Percentiles rank a stretch among this genome's conserved stretches.
Evolutionary conservation across 2,329 filamentous ascomycete genomes (phyloP).

Genomic region (Cladosporium sp.): DNA sequence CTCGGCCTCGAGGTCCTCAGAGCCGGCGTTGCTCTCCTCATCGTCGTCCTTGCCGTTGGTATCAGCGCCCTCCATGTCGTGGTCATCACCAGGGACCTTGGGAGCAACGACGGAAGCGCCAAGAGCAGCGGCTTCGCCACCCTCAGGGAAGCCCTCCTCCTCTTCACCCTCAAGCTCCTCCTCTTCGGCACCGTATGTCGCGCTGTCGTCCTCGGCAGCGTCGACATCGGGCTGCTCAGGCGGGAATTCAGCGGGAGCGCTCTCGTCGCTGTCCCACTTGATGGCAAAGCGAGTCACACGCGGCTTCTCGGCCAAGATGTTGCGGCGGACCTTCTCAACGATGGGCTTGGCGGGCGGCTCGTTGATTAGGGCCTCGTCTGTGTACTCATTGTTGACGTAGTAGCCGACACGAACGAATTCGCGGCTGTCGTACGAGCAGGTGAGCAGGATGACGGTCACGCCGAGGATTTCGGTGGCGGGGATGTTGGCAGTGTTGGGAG

Average conservation of each 20-base stretch:
- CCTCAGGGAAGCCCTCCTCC: constrained; percentile 52
- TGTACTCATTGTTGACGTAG: constrained; percentile 99
- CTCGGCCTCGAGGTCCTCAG: constrained; percentile 52
- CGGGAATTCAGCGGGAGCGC: constrained; percentile 91
- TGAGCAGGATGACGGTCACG: constrained; percentile 94
- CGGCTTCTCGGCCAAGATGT: constrained; percentile 94
- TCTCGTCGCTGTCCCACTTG: constrained; percentile 99
- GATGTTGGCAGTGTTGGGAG: constrained; percentile 86
- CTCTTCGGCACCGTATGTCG: constrained; percentile 89
- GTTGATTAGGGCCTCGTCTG: constrained; percentile 81
- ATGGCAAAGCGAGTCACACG: constrained; percentile 96
- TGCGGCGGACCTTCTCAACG: constrained; percentile 87
- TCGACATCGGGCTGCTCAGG: constrained; percentile 98
- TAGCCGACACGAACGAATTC: constrained; percentile 98
- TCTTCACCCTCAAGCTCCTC: constrained; percentile 62
- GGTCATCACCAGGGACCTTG: constrained; percentile 57
- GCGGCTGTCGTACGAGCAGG: constrained; percentile 91
- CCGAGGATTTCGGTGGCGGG: constrained; percentile 93
- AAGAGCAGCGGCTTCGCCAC: constrained; percentile 45
- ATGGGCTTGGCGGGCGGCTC: constrained; percentile 91
- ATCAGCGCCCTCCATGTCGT: constrained; percentile 74
- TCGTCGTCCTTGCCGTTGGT: constrained; percentile 62
- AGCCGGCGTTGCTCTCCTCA: constrained; percentile 63
- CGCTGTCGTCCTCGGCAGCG: constrained; percentile 74
- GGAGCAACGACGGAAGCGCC: constrained; percentile 23